A percentile compares a stretch with the other conserved stretches of the same genome.
phyloP scores from a whole-genome alignment of 2,329 filamentous ascomycete genomes.

The Beauveria sp. region DNA sequence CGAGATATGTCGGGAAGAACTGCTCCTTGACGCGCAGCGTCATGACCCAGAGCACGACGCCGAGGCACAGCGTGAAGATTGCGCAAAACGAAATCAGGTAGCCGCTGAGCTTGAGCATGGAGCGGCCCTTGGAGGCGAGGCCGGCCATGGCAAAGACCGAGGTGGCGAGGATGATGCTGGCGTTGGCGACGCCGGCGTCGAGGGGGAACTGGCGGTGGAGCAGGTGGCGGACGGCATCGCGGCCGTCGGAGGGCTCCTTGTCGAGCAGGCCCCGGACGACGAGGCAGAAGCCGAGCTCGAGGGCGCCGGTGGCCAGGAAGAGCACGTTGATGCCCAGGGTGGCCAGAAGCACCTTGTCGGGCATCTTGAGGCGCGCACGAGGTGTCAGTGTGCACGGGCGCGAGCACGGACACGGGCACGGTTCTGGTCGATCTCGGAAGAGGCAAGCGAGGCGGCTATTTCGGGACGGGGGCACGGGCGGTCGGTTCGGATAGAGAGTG shows the following conservation, averaged over 20 bases:
- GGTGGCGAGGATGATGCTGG: conserved; percentile 61
- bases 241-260: conserved; percentile 28
- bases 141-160: conserved; percentile 65
- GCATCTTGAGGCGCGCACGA: conserved; percentile 30
- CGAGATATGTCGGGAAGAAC: conserved; percentile 53
- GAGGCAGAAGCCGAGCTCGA: conserved; percentile 49
- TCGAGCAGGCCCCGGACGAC: conserved; percentile 41
- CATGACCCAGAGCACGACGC: conserved; percentile 63
- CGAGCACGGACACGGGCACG: too few relatives aligned
- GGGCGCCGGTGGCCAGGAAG: conserved; percentile 45
- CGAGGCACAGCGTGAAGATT: conserved; percentile 58
- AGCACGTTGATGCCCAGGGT: conserved; percentile 41
- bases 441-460: background rate
- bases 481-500: too few relatives aligned
- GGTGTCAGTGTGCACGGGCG: too few relatives aligned
- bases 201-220: conserved; percentile 48
- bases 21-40: conserved; percentile 61
- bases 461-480: background rate
- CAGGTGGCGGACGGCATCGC: conserved; percentile 42
- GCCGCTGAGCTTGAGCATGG: conserved; percentile 63
- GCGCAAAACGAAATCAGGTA: conserved; percentile 56
- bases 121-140: conserved; percentile 58
- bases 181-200: conserved; percentile 64
- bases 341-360: conserved; percentile 46
- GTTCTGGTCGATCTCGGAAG: background rate